Evolutionary conservation across 208 protist genomes (phyloP).

Genomic region (Leishmania martiniquensis): DNA sequence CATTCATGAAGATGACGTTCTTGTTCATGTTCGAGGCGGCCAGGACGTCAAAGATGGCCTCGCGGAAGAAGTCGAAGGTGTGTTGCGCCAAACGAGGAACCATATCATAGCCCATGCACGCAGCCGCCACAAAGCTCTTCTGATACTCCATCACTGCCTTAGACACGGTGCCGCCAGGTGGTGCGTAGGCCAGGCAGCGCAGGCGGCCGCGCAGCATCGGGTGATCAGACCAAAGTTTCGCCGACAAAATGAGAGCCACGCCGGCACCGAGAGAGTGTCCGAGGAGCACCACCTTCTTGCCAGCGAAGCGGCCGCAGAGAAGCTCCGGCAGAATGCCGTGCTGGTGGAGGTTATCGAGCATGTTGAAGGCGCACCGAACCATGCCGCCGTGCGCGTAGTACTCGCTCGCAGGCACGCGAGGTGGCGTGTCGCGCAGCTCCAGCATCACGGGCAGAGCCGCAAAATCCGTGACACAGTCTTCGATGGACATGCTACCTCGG

Average conservation of each 20-base stretch:
- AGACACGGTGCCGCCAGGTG: conserved; percentile 78
- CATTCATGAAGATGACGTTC: conserved; percentile 65
- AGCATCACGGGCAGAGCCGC: conserved; percentile 52
- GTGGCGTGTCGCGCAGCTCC: conserved; percentile 30
- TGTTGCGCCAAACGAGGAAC: conserved; percentile 78
- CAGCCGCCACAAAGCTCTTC: conserved; percentile 59
- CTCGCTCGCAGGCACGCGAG: conserved; percentile 29
- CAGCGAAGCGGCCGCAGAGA: conserved; percentile 37
- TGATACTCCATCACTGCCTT: conserved; percentile 71
- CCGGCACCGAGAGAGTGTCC: conserved; percentile 91
- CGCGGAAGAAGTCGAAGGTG: conserved; percentile 78
- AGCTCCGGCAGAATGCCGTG: conserved; percentile 67
- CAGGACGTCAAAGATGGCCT: conserved; percentile 76
- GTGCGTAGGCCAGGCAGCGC: conserved; percentile 78
- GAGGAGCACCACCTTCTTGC: conserved; percentile 61
- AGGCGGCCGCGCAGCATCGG: conserved; percentile 57
- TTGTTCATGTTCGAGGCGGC: conserved; percentile 63
- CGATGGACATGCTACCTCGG: conserved; percentile 87
- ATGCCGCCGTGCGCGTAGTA: conserved; percentile 90
- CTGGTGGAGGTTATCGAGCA: conserved; percentile 54
- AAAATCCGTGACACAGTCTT: conserved; percentile 86
- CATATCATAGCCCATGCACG: conserved; percentile 83
- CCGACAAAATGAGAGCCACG: conserved; percentile 71
- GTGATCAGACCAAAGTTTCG: conserved; percentile 57
- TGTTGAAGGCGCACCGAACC: conserved; percentile 57